Conservation (phyloP, 2,329 filamentous ascomycete species). For the Cytospora paraplurivora region DNA sequence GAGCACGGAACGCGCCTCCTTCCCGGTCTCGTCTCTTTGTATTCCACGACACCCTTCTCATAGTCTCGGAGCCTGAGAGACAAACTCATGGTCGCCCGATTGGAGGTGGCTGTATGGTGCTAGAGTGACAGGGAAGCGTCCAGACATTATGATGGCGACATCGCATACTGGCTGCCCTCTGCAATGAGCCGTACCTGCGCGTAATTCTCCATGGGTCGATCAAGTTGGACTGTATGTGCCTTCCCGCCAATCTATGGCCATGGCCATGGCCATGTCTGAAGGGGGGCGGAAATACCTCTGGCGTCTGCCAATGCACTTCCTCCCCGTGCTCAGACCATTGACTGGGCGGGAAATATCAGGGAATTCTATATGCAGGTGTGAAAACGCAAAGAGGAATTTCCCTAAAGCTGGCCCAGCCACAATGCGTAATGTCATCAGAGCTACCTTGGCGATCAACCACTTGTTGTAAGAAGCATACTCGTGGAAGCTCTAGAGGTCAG, state of each 20-base stretch:
- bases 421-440: not conserved
- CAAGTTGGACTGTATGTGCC: constrained; percentile 17
- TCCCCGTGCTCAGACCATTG: not conserved
- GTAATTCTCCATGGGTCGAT: constrained; percentile 20
- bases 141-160: constrained; percentile 10
- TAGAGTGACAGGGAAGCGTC: constrained; percentile 6
- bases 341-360: not conserved
- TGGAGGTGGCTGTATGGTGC: not conserved
- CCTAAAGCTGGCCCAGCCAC: constrained; percentile 12
- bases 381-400: not conserved
- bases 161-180: constrained; percentile 9
- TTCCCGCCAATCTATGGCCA: constrained; percentile 14
- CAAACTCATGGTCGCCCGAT: not conserved
- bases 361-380: constrained; percentile 15
- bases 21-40: constrained; percentile 9
- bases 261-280: not conserved
- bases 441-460: not conserved
- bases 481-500: constrained; percentile 5
- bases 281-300: not conserved
- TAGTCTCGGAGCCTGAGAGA: not conserved
- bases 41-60: constrained; percentile 17
- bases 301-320: not conserved
- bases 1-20: not conserved
- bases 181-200: constrained; percentile 4
- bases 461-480: constrained; percentile 4